Evolutionary conservation across 2,329 filamentous ascomycete species (phyloP), one percentile per base, ranked within the genome.

Genomic region (Sporothrix mexicana): DNA sequence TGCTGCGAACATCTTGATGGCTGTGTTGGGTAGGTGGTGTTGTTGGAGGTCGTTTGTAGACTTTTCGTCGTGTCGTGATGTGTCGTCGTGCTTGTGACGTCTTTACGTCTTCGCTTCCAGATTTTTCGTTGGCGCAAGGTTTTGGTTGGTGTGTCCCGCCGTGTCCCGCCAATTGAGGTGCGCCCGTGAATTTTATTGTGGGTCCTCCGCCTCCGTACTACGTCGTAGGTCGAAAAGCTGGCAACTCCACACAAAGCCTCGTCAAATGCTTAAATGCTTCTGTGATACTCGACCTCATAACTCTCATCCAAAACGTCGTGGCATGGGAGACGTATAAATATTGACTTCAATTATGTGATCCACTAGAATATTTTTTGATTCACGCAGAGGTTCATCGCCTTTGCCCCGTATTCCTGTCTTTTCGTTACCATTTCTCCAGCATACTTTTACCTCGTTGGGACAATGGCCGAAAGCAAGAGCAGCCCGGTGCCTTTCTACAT

Each of bases 1-100:
- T 84, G 87, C 88, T 85, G 88, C 88, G 77, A 91, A 91, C 88
- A 91, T 91, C 20, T 81, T 87, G 81, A 53, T 8, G 1, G 51
- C 6, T 45, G 17, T 9, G 47, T 4, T 15, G 13, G 25, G 15
- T 12, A n/a, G 47, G 57, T 64, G 9, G 61, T 25, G 2, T 41
- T 47, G 9, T 41, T 47, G 36, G 59, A 43, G 8, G 61, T 25
- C 3, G 47, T 8, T 55, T 12, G 51, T 23, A 5, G 51, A n/a
- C n/a, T n/a, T n/a, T n/a, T 62, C 6, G 25, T 61, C 13, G 5
- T 30, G 17, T 43, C 20, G 36, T 2, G n/a, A n/a, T 15, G 23
- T 45, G 49, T 61, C 53, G 53, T 70, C 61, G 23, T 15, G 45
- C 41, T 59, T 45, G 17, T 55, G n/a, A 55, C 66, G 66, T 17